Base-by-base conservation (phyloP, 192 early-diverging fungal genomes). In the Coemansia asiatica region DNA sequence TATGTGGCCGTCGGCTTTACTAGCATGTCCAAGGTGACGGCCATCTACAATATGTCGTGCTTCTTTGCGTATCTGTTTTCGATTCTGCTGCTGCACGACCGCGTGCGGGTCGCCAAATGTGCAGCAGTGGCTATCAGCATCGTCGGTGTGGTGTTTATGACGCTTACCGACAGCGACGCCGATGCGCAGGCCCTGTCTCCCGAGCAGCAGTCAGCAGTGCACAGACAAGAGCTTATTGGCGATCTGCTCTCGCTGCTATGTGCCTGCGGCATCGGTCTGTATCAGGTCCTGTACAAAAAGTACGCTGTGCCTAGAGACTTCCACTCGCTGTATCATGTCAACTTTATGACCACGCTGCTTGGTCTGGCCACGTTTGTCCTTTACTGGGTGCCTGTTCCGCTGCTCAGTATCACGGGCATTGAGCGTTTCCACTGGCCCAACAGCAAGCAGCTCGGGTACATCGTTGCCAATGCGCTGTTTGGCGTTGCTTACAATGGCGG, bases 1-100 rank as follows among this genome's bases (percentile, higher is more conserved):
- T 94, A 94, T 57, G 71, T 87, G 47, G 86, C 90, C 12, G 86
- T 92, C 28, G 84, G 84, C 8, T 73, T 90, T 40, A 89, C 86
- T 6, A 84, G 88, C 31, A 92, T 91, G 87, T 86, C 90, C 21
- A 91, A 87, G 60, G 72, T 92, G 40, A 92, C 90, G 0, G 92
- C 90, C 9, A 90, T 91, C 38, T 91, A 90, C 85, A 92, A 94
- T 74, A 91, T 85, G 22, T 83, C 85, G 21, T 92, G 90, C 63
- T 92, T 94, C 65, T 94, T 89, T 73, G 90, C 90, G 15, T 94
- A 94, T 61, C 31, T 90, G 18, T 91, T 94, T 61, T 92, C 92
- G 10, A 72, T 92, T 13, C 47, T 86, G 46, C 64, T 94, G 55
- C 74, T 92, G 7, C 80, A 84, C 40, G 92, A 94, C 59, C 80